Conservation (phyloP, 2,329 filamentous ascomycete species). For the Lasiodiplodia sp. region DNA sequence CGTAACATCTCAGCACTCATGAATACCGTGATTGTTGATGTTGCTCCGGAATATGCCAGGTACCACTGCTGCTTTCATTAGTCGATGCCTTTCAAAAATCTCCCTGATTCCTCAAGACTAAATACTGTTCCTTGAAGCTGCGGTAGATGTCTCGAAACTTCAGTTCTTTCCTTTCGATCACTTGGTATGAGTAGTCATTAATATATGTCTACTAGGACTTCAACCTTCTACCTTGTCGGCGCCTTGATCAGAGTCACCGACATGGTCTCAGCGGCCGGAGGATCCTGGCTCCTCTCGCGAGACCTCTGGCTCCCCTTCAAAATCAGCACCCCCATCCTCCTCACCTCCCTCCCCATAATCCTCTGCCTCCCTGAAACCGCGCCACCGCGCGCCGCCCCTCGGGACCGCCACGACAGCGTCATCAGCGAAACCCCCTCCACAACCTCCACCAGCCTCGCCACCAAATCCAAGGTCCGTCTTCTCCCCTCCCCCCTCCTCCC, state of each 20-base stretch:
- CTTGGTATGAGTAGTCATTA: no score
- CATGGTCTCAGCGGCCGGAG: conserved; percentile 9
- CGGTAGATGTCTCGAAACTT: no score
- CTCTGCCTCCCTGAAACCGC: conserved; percentile 16
- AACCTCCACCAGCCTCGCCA: not conserved
- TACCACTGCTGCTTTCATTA: not conserved
- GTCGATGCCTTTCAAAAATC: no score
- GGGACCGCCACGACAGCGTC: conserved; percentile 3
- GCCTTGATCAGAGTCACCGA: conserved; percentile 22
- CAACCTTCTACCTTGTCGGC: conserved; percentile 23
- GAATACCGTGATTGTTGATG: conserved; percentile 28
- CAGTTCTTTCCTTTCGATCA: not conserved
- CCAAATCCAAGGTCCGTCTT: not conserved
- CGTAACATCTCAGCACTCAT: conserved; percentile 22
- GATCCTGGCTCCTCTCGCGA: conserved; percentile 3
- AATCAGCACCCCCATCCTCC: conserved; percentile 24
- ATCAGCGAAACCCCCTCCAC: not conserved
- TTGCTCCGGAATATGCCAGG: conserved; percentile 14
- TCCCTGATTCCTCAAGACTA: no score
- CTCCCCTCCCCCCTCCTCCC: not conserved
- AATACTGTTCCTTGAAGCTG: no score
- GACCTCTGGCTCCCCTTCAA: conserved; percentile 27
- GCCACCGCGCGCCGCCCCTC: not conserved
- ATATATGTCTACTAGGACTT: not conserved
- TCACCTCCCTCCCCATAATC: conserved; percentile 4